These are phyloP conservation scores for Colletotrichum sp. DNA, from an alignment of 2,329 filamentous ascomycete genomes.

Conservation along the genomic window DNA sequence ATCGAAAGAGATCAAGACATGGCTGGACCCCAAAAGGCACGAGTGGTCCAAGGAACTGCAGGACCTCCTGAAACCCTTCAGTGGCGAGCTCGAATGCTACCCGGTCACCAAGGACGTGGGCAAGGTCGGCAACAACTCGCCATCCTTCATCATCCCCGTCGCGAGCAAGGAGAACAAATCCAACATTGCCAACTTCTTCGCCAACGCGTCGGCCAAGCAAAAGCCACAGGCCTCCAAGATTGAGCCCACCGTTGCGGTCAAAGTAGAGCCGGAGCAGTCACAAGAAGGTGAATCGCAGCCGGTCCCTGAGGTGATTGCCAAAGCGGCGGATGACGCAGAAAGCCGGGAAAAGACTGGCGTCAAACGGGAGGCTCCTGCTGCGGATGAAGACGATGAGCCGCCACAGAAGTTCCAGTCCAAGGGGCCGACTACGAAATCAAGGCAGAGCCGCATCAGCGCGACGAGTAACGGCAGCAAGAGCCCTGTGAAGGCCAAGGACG, in stretches of 20 bases:
- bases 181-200: slow-evolving; percentile 91
- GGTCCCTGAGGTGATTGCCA: slow-evolving; percentile 25
- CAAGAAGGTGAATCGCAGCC: slow-evolving; percentile 8
- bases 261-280: slow-evolving; percentile 21
- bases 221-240: slow-evolving; percentile 5
- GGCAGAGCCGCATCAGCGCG: slow-evolving; percentile 41
- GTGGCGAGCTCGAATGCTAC: slow-evolving; percentile 82
- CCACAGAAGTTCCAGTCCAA: slow-evolving; percentile 28
- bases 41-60: slow-evolving; percentile 84
- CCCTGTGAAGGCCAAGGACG: slow-evolving; percentile 33
- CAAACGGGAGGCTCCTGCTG: slow-evolving; percentile 30
- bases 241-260: slow-evolving; percentile 12
- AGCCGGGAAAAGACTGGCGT: slow-evolving; percentile 11
- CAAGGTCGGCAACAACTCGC: slow-evolving; percentile 91
- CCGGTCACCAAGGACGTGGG: slow-evolving; percentile 88
- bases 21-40: slow-evolving; percentile 75
- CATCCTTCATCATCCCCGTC: slow-evolving; percentile 81
- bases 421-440: slow-evolving; percentile 18
- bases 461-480: slow-evolving; percentile 43
- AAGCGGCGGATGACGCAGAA: neutral
- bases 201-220: slow-evolving; percentile 54
- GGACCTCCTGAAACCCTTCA: slow-evolving; percentile 76
- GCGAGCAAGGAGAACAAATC: slow-evolving; percentile 87
- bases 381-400: slow-evolving; percentile 20
- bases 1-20: slow-evolving; percentile 70